Evolutionary conservation across 139 green algal genomes (phyloP), one percentile per base, ranked within the genome.

Genomic region (Tetraselmis striata): DNA sequence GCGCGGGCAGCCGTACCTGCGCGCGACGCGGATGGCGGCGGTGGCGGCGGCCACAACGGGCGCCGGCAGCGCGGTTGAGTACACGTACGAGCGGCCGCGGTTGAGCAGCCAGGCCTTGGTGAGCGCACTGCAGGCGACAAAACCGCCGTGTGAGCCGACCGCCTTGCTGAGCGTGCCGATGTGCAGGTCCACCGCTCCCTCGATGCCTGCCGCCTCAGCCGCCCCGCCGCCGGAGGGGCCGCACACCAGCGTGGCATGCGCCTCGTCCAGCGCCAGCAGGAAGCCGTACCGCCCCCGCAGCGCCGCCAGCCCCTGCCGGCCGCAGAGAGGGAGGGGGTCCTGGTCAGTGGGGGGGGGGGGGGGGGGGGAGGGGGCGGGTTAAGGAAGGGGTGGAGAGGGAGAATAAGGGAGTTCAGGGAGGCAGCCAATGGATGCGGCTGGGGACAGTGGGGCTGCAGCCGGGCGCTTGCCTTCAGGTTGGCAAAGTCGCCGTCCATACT

Each of bases 81-180:
- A 98, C 1, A 98, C 87, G 77, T 92, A 91, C 11, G 85, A 31
- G 30, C 95, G 89, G 2, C 91, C 93, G 23, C 79, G 18, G 79
- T 93, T 97, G 23, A 95, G 80, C 59, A 98, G 86, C 77, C 95
- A 85, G 28, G 79, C 27, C 83, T 93, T 92, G 76, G 94, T 78
- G 1, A 0, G n/a, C 0, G 23, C 11, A 77, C 82, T 92, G 84
- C 88, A 94, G 1, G 92, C 92, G 30, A 95, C 92, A 89, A 98
- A 98, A 28, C 96, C 95, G 23, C 95, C 96, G 30, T 92, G 85
- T 25, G 85, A 85, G 2, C 95, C 96, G 77, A 96, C 86, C 0
- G 95, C 96, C 80, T 99, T 99, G 88, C 89, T 95, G 1, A 99
- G 92, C 1, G 96, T 99, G 80, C 96, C 96, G 1, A 98, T 85